A percentile compares a stretch with the other conserved stretches of the same genome.
These are phyloP conservation scores for Leucocoprinus gongylophorus DNA, from an alignment of 1,284 basidiomycete species.

Conservation along the genomic window DNA sequence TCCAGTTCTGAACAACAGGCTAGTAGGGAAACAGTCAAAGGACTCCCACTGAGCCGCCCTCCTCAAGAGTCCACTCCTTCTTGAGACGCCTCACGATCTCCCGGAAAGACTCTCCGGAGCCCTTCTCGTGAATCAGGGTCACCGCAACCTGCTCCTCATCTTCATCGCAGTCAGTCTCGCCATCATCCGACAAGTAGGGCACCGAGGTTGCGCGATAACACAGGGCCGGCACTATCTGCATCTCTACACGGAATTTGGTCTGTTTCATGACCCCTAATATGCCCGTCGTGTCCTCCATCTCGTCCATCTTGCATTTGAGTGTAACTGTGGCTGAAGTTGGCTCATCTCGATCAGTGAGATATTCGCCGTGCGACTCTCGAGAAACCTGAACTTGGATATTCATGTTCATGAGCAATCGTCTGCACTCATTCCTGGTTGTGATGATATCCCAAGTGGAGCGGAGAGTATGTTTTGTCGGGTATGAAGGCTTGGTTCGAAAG, in stretches of 20 bases:
- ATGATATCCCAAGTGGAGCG: conserved; percentile 63
- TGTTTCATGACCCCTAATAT: conserved; percentile 55
- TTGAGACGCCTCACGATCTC: conserved; percentile 63
- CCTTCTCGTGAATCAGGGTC: conserved; percentile 77
- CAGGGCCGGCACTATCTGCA: conserved; percentile 36
- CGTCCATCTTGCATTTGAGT: conserved; percentile 60
- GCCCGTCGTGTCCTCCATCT: conserved; percentile 46
- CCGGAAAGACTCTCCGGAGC: conserved; percentile 74
- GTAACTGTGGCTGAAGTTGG: conserved; percentile 41
- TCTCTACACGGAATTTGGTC: conserved; percentile 69
- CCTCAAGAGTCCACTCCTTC: conserved; percentile 61
- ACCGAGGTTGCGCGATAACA: conserved; percentile 34
- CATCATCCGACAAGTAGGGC: conserved; percentile 20
- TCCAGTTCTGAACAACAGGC: neutral
- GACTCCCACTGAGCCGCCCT: conserved; percentile 11
- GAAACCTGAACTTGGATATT: conserved; percentile 49
- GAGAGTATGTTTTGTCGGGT: conserved; percentile 41
- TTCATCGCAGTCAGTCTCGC: conserved; percentile 1
- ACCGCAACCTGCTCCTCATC: conserved; percentile 44
- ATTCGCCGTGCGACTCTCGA: conserved; percentile 1
- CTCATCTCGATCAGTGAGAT: conserved; percentile 47
- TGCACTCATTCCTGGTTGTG: conserved; percentile 67
- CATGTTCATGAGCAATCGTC: conserved; percentile 64
- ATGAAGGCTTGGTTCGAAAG: conserved; percentile 78
- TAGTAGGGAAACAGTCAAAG: neutral